Evolutionary conservation across 2,329 filamentous ascomycete genomes (phyloP), one percentile per base, ranked within the genome.

Genomic region (Diaporthe sp.): DNA sequence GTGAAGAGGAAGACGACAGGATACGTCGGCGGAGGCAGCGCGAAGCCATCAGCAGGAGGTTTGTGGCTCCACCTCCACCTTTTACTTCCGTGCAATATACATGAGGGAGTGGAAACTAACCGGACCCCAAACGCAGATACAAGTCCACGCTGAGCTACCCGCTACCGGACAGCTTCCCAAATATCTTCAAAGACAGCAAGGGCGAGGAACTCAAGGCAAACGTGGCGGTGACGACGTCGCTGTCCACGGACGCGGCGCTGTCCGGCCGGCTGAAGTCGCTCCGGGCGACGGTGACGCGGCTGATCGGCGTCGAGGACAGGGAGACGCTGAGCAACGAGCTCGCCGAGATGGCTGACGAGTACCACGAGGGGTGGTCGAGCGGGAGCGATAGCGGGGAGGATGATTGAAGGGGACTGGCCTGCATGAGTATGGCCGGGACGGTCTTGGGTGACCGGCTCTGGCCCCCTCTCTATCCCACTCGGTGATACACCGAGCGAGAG

Each of bases 301-400:
- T 90, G 15, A 87, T 96, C 22, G 87, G 88, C 0, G 79, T 96
- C 4, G 95, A 97, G 75, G 96, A 98, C 80, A 89, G 96, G 55
- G 97, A 99, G 83, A 87, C 88, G 3, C 86, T 98, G n/a, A 90
- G 91, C 60, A 97, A 97, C 80, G 92, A 93, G 17, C 86, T 99
- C 52, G 92, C 93, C 33, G 93, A 94, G 75, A 92, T 98, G 79
- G 93, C 93, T 1, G 96, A 98, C 80, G 94, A 94, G 75, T 98
- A 98, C 82, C 92, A 95, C 78, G 94, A 97, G 76, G 95, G 95
- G 1, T 98, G 95, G 94, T 92, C 91, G 17, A 95, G 93, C 79
- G 95, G 92, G 33, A 93, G 91, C 74, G 93, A 94, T 78, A 88
- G 91, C 12, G 92, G 91, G 28, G 92, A 95, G 74, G 92, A 95